These are phyloP conservation scores for Annona squamosa DNA, from an alignment of 164 flowering plant species.

Conservation along the genomic window DNA sequence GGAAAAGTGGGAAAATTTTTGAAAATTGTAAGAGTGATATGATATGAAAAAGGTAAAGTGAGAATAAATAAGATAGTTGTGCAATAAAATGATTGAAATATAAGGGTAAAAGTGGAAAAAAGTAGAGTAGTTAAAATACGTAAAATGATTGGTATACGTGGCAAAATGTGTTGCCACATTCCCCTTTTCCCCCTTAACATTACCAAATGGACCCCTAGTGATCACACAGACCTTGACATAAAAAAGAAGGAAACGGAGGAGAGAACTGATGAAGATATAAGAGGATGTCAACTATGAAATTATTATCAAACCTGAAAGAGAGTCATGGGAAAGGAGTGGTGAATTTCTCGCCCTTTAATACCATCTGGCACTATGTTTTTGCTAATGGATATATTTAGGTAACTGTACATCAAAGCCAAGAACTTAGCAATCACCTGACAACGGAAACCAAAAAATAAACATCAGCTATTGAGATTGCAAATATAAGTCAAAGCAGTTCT, in stretches of 20 bases:
- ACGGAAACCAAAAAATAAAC: conserved; percentile 4
- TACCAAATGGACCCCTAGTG: too few relatives aligned
- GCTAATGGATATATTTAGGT: conserved; percentile 80
- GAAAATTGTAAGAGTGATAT: too few relatives aligned
- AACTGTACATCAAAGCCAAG: conserved; percentile 83
- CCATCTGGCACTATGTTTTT: conserved; percentile 80
- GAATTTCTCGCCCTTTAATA: conserved; percentile 90
- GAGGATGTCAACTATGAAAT: background rate
- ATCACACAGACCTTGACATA: background rate
- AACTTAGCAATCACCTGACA: conserved; percentile 94
- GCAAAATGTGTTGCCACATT: too few relatives aligned
- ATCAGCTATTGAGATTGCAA: background rate
- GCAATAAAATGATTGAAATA: too few relatives aligned
- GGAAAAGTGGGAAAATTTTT: too few relatives aligned
- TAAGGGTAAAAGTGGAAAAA: too few relatives aligned
- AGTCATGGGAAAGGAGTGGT: conserved; percentile 88
- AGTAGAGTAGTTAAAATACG: too few relatives aligned
- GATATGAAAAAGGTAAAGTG: too few relatives aligned
- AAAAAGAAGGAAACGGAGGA: background rate
- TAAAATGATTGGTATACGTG: too few relatives aligned
- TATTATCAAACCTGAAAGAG: conserved; percentile 62
- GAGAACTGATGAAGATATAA: background rate
- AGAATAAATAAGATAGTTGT: too few relatives aligned
- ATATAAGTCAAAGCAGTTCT: background rate
- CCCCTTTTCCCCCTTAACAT: too few relatives aligned